Evolutionary conservation across 257 asterid species (phyloP).

Genomic region (Scutellaria baicalensis): DNA sequence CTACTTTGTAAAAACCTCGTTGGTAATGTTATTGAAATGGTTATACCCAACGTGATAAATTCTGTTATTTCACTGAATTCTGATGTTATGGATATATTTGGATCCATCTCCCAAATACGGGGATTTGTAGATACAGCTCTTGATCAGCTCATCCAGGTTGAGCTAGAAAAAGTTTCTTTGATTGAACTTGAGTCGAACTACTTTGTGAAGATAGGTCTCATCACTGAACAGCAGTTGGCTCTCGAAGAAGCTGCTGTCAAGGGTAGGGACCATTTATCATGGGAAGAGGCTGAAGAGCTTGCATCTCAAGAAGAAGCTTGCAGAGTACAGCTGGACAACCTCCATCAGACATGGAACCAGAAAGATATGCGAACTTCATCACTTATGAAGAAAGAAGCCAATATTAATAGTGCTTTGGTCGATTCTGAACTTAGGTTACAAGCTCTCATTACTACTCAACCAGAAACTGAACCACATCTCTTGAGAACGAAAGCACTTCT

Average conservation of each 20-base stretch:
- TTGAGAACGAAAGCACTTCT: slow-evolving; percentile 66
- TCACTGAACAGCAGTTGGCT: slow-evolving; percentile 91
- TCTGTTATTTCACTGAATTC: slow-evolving; percentile 61
- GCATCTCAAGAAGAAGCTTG: slow-evolving; percentile 99
- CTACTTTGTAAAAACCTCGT: slow-evolving; percentile 51
- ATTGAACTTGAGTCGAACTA: slow-evolving; percentile 84
- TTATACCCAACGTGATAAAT: slow-evolving; percentile 65
- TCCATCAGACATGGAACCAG: slow-evolving; percentile 89
- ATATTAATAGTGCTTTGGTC: slow-evolving; percentile 44
- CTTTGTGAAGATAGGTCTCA: slow-evolving; percentile 80
- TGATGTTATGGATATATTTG: slow-evolving; percentile 79
- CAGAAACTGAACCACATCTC: slow-evolving; percentile 46
- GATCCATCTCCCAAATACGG: slow-evolving; percentile 78
- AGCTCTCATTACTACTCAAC: slow-evolving; percentile 49
- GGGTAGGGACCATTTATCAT: slow-evolving; percentile 92
- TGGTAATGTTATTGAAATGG: slow-evolving; percentile 54
- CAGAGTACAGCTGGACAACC: slow-evolving; percentile 82
- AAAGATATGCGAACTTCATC: slow-evolving; percentile 66
- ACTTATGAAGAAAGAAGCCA: slow-evolving; percentile 67
- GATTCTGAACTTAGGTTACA: slow-evolving; percentile 57
- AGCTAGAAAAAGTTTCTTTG: slow-evolving; percentile 75
- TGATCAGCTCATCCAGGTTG: slow-evolving; percentile 87
- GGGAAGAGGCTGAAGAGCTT: slow-evolving; percentile 99
- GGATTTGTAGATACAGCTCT: slow-evolving; percentile 80
- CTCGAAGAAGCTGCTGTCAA: slow-evolving; percentile 89